Percentiles rank a stretch among this genome's conserved stretches.
These are phyloP conservation scores for Dillenia suffruticosa DNA, from an alignment of 164 flowering plant genomes.

Conservation along the genomic window DNA sequence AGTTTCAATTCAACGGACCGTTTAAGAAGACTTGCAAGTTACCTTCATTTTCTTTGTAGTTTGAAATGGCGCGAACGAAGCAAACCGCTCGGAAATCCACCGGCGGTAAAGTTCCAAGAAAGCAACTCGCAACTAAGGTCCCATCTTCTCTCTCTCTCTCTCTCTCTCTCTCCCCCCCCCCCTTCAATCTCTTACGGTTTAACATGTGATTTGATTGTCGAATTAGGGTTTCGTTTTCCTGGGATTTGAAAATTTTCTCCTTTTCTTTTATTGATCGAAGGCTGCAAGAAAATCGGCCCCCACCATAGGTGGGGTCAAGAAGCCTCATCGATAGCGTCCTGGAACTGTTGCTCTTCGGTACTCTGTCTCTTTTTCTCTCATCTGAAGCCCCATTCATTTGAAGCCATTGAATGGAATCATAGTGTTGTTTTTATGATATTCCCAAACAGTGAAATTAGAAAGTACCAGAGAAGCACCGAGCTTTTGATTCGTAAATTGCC, in stretches of 20 bases:
- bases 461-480: conserved; percentile 1
- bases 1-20: no score
- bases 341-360: conserved; percentile 29
- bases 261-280: conserved; percentile 6
- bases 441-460: conserved; percentile 18
- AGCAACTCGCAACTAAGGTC: conserved; percentile 39
- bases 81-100: conserved; percentile 41
- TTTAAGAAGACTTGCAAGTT: no score
- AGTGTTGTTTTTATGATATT: not conserved
- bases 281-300: conserved; percentile 44
- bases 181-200: not conserved
- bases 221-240: conserved; percentile 4
- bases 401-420: no score
- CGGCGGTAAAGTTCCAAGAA: conserved; percentile 39
- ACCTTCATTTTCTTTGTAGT: not conserved
- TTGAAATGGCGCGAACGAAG: conserved; percentile 40
- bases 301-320: conserved; percentile 30
- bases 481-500: conserved; percentile 21
- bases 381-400: not conserved
- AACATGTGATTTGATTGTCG: not conserved
- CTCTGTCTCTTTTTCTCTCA: not conserved
- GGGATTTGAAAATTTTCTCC: not conserved
- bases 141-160: not conserved
- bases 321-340: conserved; percentile 25
- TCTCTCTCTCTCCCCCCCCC: not conserved